These are phyloP conservation scores for Aspergillus candidus DNA, from an alignment of 2,329 filamentous ascomycete species.

Conservation along the genomic window DNA sequence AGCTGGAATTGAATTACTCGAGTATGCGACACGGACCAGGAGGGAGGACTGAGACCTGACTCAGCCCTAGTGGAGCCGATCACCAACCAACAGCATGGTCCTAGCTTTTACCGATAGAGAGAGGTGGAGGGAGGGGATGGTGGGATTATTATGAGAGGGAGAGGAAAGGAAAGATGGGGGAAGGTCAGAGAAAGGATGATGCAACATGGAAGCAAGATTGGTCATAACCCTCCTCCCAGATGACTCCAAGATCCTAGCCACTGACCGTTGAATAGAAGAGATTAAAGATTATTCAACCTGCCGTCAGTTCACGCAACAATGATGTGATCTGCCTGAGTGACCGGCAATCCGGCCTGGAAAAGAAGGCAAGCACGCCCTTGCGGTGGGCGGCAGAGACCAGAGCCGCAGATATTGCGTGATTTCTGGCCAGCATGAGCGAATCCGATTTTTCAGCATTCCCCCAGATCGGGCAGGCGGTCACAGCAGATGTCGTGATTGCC, in stretches of 20 bases:
- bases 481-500: conserved; percentile 25
- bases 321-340: neutral
- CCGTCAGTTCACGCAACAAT: conserved; percentile 4
- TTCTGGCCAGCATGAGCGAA: conserved; percentile 25
- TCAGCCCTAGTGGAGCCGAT: too few relatives aligned
- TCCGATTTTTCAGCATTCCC: conserved; percentile 22
- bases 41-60: too few relatives aligned
- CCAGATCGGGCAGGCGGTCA: conserved; percentile 24
- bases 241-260: neutral
- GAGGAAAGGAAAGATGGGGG: too few relatives aligned
- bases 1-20: too few relatives aligned
- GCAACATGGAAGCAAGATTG: too few relatives aligned
- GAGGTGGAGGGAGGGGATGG: too few relatives aligned
- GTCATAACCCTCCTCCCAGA: too few relatives aligned
- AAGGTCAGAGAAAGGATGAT: too few relatives aligned
- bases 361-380: conserved; percentile 12
- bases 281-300: conserved; percentile 5
- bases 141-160: too few relatives aligned
- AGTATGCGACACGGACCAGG: too few relatives aligned
- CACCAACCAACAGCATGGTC: too few relatives aligned
- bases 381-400: conserved; percentile 15
- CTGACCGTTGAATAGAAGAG: neutral
- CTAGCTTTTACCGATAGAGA: too few relatives aligned
- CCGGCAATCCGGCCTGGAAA: conserved; percentile 17
- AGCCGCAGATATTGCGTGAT: conserved; percentile 38